Conservation (phyloP, 768 basidiomycete genomes). For the Hemileccinum rubropunctum region DNA sequence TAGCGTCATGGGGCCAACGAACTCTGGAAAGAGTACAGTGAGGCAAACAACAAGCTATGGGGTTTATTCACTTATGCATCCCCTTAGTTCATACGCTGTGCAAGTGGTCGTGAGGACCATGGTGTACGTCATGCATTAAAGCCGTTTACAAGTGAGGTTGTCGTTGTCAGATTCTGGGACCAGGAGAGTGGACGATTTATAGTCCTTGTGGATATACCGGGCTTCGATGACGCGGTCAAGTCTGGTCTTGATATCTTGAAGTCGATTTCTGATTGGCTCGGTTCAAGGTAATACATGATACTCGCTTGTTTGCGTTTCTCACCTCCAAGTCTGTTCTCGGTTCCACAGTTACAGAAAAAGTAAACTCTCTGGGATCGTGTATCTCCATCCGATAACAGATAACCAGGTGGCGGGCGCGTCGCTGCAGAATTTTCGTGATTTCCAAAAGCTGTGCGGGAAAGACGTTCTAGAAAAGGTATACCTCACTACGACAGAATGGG, state of each 20-base stretch:
- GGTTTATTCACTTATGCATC: neutral
- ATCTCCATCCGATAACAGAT: constrained; percentile 40
- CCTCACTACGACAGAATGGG: constrained; percentile 39
- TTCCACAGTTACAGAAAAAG: constrained; percentile 4
- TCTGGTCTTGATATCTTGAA: constrained; percentile 10
- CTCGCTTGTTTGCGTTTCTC: neutral
- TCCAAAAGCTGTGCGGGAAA: constrained; percentile 27
- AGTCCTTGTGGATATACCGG: constrained; percentile 23
- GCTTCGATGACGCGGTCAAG: constrained; percentile 19
- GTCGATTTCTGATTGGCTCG: constrained; percentile 16
- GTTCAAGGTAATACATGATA: constrained; percentile 1
- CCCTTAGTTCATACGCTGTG: constrained; percentile 9
- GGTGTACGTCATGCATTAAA: constrained; percentile 1
- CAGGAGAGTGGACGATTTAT: neutral
- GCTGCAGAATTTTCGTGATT: constrained; percentile 33
- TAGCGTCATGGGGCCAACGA: constrained; percentile 22
- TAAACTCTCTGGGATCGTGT: constrained; percentile 34
- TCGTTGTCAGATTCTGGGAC: constrained; percentile 3
- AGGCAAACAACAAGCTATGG: neutral
- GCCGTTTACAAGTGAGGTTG: constrained; percentile 8
- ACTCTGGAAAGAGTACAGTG: constrained; percentile 13
- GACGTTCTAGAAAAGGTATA: constrained; percentile 31
- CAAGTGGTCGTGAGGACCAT: neutral
- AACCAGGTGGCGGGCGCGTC: constrained; percentile 35
- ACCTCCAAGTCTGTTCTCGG: neutral